A percentile compares a stretch with the other conserved stretches of the same genome.
These are phyloP conservation scores for Pichiaceae sp. DNA, from an alignment of 1,139 yeast species.

Conservation along the genomic window DNA sequence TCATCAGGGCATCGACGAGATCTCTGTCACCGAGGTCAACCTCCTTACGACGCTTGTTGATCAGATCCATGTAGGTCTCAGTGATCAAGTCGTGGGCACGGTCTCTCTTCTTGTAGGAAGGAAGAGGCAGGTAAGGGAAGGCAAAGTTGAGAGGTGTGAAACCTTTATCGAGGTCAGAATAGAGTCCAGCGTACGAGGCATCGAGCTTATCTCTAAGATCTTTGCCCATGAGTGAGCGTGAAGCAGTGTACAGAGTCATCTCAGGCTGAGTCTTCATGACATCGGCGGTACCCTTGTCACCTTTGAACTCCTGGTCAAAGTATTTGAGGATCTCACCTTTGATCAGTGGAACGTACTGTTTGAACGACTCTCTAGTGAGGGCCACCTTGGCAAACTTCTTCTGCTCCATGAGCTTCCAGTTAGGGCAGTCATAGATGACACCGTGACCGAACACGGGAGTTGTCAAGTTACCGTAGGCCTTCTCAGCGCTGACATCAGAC, in stretches of 20 bases:
- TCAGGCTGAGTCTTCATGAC: conserved; percentile 89
- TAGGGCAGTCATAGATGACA: conserved; percentile 94
- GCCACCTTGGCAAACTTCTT: conserved; percentile 94
- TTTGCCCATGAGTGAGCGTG: conserved; percentile 83
- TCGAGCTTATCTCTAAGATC: conserved; percentile 83
- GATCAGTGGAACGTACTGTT: conserved; percentile 79
- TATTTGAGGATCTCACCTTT: conserved; percentile 67
- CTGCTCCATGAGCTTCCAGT: conserved; percentile 91
- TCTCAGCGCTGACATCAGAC: conserved; percentile 91
- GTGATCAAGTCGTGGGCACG: conserved; percentile 79
- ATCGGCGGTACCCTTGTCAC: conserved; percentile 46
- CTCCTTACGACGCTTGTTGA: conserved; percentile 59
- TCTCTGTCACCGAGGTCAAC: conserved; percentile 81
- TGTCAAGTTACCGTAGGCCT: conserved; percentile 88
- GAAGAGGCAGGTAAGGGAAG: conserved; percentile 88
- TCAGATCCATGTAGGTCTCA: conserved; percentile 69
- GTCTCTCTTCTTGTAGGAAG: conserved; percentile 79
- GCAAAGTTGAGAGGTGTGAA: conserved; percentile 95
- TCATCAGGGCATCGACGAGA: conserved; percentile 81
- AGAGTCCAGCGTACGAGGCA: conserved; percentile 74
- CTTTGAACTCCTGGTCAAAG: conserved; percentile 32
- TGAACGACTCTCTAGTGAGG: conserved; percentile 77
- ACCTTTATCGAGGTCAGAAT: conserved; percentile 91
- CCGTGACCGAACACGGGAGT: conserved; percentile 98
- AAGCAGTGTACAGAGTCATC: conserved; percentile 92